Conservation (phyloP, 2,329 filamentous ascomycete genomes). For the Arthrobotrys musiformis region DNA sequence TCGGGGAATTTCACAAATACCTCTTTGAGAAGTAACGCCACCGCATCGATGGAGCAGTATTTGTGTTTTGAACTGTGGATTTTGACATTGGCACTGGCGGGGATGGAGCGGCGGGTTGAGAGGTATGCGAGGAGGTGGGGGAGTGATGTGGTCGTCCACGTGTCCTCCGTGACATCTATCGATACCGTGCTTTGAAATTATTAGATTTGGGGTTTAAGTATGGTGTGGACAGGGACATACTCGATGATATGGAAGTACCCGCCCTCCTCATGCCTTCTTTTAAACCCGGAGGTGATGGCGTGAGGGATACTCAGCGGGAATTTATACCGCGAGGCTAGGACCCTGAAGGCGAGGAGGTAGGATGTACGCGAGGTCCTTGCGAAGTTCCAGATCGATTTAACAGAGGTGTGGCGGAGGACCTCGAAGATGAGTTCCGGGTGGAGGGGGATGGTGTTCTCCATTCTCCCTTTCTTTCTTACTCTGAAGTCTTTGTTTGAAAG, state of each 20-base stretch:
- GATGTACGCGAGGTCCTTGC: conserved; percentile 20
- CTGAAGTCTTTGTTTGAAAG: too few species aligned
- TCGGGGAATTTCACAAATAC: background rate
- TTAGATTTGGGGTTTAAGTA: too few species aligned
- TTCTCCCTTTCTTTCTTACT: too few species aligned
- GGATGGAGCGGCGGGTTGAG: background rate
- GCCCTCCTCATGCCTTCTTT: background rate
- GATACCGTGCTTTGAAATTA: conserved; percentile 15
- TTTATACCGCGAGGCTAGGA: background rate
- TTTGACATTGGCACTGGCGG: conserved; percentile 1
- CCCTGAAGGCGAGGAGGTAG: background rate
- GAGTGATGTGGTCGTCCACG: background rate
- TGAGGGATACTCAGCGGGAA: conserved; percentile 27
- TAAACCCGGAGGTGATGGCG: background rate
- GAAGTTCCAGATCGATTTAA: conserved; percentile 10
- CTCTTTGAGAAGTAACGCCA: background rate
- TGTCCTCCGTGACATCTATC: conserved; percentile 4
- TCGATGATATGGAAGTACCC: background rate
- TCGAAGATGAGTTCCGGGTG: conserved; percentile 30
- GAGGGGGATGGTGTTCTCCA: conserved; percentile 10
- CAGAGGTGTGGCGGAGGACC: background rate
- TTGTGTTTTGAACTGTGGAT: background rate
- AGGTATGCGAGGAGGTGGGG: background rate
- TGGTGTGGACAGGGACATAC: too few species aligned
- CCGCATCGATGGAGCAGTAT: background rate